These are phyloP conservation scores for Fusarium sp. DNA, from an alignment of 2,329 filamentous ascomycete genomes.

Conservation along the genomic window DNA sequence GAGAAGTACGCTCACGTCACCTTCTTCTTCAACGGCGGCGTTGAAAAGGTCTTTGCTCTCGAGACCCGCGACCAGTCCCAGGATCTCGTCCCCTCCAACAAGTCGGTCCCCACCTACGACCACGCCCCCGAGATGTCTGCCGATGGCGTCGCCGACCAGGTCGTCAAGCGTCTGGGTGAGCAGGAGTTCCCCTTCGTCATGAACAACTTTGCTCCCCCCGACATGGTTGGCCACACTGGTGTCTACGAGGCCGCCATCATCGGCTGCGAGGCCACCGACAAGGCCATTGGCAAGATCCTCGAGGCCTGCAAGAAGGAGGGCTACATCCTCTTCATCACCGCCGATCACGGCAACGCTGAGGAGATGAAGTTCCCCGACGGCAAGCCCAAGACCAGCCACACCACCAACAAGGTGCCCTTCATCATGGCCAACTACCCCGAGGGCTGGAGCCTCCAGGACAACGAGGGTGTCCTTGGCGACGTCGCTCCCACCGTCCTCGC, in stretches of 20 bases:
- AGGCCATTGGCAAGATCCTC: conserved; percentile 91
- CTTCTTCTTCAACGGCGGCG: conserved; percentile 99
- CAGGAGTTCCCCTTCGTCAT: conserved; percentile 95
- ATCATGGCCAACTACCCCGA: conserved; percentile 97
- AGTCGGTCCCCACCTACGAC: conserved; percentile 92
- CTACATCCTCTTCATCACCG: conserved; percentile 94
- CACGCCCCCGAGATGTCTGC: conserved; percentile 96
- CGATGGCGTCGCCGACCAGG: conserved; percentile 87
- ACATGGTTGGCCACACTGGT: conserved; percentile 99
- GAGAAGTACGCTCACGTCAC: conserved; percentile 99
- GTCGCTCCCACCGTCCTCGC: conserved; percentile 94
- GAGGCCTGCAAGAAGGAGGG: conserved; percentile 93
- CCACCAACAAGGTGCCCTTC: conserved; percentile 96
- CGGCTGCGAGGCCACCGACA: conserved; percentile 87
- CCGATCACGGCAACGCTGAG: conserved; percentile 98
- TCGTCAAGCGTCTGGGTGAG: conserved; percentile 86
- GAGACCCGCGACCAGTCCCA: conserved; percentile 88
- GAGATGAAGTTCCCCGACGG: conserved; percentile 98
- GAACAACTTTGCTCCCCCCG: conserved; percentile 99
- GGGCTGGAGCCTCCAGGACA: conserved; percentile 87
- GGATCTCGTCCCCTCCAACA: conserved; percentile 87
- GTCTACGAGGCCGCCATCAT: conserved; percentile 95
- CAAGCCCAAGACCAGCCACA: conserved; percentile 98
- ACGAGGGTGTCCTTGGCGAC: conserved; percentile 91
- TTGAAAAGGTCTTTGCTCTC: conserved; percentile 94